These are phyloP conservation scores for Ulota crispa DNA, from an alignment of 225 moss, liverwort and hornwort species.

Conservation along the genomic window DNA sequence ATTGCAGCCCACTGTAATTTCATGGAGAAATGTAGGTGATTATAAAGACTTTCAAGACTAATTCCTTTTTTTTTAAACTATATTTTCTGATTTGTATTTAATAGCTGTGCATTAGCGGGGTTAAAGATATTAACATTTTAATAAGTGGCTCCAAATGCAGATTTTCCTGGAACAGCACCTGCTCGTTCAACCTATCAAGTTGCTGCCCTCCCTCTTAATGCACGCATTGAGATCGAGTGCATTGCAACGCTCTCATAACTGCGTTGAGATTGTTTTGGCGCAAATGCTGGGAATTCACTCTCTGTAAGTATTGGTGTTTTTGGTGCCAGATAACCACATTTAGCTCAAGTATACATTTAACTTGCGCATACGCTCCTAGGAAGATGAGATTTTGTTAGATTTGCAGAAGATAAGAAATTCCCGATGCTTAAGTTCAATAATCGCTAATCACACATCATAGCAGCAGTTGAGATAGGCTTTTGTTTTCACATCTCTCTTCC, in stretches of 20 bases:
- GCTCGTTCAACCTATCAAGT: slow-evolving; percentile 99
- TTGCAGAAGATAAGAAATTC: neutral
- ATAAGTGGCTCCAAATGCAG: slow-evolving; percentile 43
- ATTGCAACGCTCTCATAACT: slow-evolving; percentile 63
- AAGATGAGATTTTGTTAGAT: neutral
- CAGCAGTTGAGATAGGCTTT: neutral
- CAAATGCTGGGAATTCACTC: neutral
- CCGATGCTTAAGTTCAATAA: neutral
- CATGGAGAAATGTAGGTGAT: neutral
- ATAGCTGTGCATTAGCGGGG: neutral
- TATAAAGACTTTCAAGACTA: neutral
- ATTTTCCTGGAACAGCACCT: slow-evolving; percentile 78
- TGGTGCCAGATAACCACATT: neutral
- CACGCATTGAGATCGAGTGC: slow-evolving; percentile 92
- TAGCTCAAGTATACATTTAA: neutral
- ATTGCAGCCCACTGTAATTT: neutral
- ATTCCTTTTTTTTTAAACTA: neutral
- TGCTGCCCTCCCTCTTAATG: slow-evolving; percentile 94
- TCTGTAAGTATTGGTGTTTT: neutral
- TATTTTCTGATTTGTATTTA: neutral
- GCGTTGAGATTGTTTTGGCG: neutral
- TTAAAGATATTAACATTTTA: neutral
- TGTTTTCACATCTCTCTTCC: neutral
- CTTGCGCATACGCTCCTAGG: neutral
- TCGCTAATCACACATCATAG: neutral